Base-by-base conservation (phyloP, 768 basidiomycete genomes). In the Hydnum rufescens region DNA sequence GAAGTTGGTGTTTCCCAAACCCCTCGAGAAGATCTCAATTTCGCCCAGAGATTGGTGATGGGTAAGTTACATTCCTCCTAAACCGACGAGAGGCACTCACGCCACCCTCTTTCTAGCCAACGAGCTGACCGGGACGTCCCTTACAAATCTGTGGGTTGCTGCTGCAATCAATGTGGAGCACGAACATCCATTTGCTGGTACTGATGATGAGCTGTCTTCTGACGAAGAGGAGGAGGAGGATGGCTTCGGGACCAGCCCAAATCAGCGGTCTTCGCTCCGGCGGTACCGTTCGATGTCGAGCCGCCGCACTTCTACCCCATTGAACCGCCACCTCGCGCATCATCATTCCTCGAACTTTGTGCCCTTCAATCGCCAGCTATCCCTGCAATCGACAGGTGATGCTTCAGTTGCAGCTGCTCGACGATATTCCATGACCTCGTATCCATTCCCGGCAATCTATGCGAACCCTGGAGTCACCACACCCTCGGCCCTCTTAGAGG, bases 61-160 rank as follows among this genome's bases (percentile, higher is more conserved):
- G 65, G 64, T 67, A 49, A 53, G 65, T 58, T 44, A 4, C 44
- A 47, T 8, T 47, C 44, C 8, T 47, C 8, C 1, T 26, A 25
- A 47, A 25, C 8, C 1, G 13, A 13, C 26, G 25, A 16, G 8
- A 13, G 13, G 44, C 13, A 13, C 26, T 47, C 13, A 16, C 16
- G 44, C 23, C 49, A 18, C n/a, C n/a, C n/a, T 61, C 5, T 52
- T 58, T 2, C 47, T 59, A 63, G 93, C 93, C 19, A 95, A 95
- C 64, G 90, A 95, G 65, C 84, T 88, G 58, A 82, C 87, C 8
- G 89, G 90, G 3, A 92, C 87, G 53, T 88, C 82, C 58, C 85
- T 99, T 60, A 86, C 89, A 23, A 93, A 96, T 65, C 69, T 99
- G 22, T 99, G 95, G 95, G 87, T 97, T 50, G 88, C 89, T 3